Percentiles rank a stretch among this genome's conserved stretches.
Conservation (phyloP, 106 monocot genomes). For the Dioscorea alata region DNA sequence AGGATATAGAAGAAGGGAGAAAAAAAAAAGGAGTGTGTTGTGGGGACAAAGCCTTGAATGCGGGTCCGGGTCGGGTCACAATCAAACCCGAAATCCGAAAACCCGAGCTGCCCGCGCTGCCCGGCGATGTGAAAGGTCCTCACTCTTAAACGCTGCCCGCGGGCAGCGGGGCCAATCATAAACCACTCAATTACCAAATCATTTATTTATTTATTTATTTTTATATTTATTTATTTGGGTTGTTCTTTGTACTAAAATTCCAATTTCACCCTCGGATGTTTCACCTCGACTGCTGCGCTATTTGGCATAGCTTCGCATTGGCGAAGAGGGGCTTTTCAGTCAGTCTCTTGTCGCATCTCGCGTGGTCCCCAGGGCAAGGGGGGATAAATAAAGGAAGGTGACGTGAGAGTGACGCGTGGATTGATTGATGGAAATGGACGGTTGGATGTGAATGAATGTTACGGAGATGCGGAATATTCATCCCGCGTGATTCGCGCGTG, state of each 20-base stretch:
- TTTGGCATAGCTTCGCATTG: neutral
- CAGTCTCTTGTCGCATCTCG: neutral
- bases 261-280: neutral
- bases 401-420: too few relatives aligned
- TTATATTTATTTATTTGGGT: too few relatives aligned
- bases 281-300: neutral
- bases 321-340: neutral
- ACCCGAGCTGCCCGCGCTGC: neutral
- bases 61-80: neutral
- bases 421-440: too few relatives aligned
- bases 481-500: too few relatives aligned
- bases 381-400: too few relatives aligned
- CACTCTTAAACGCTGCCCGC: neutral
- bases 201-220: conserved; percentile 11
- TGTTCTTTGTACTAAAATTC: neutral
- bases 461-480: too few relatives aligned
- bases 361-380: too few relatives aligned
- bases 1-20: neutral
- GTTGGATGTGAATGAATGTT: too few relatives aligned
- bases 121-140: conserved; percentile 4
- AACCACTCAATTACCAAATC: conserved; percentile 15
- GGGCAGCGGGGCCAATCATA: conserved; percentile 27
- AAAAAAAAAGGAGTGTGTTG: neutral
- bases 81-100: neutral
- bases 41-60: conserved; percentile 3